phyloP scores from a whole-genome alignment of 169 alveolate species.

The Sarcocystis neurona region DNA sequence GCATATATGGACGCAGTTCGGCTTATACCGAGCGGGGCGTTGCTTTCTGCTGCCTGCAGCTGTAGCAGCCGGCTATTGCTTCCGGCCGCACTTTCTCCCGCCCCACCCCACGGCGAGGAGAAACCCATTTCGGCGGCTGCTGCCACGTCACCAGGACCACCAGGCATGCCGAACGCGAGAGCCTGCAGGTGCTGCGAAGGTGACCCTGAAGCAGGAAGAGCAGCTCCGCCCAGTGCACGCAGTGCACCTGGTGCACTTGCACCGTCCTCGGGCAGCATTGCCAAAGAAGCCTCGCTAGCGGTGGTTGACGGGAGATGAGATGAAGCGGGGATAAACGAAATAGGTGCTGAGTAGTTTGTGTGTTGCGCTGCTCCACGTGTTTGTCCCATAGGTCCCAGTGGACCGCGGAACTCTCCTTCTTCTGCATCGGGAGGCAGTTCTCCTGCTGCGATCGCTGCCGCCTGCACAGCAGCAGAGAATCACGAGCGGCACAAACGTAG shows the following conservation, averaged over 20 bases:
- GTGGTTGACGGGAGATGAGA: background rate
- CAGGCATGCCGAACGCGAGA: background rate
- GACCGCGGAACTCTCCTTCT: conserved; percentile 2
- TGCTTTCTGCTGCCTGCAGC: too few relatives aligned
- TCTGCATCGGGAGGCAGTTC: background rate
- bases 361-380: background rate
- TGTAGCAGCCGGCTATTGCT: too few relatives aligned
- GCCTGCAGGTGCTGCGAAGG: background rate
- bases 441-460: background rate
- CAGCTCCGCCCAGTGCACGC: background rate
- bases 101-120: too few relatives aligned
- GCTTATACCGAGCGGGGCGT: too few relatives aligned
- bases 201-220: background rate
- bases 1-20: too few relatives aligned
- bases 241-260: too few relatives aligned
- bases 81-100: too few relatives aligned
- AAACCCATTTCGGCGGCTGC: too few relatives aligned
- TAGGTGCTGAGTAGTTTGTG: background rate
- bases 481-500: too few relatives aligned
- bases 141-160: background rate
- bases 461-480: background rate
- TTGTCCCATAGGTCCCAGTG: conserved; percentile 5
- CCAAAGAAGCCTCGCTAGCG: background rate
- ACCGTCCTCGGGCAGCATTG: background rate
- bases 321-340: conserved; percentile 10